A percentile compares a stretch with the other conserved stretches of the same genome.
Evolutionary conservation across 2,329 filamentous ascomycete genomes (phyloP).

Genomic region (Ophiocordyceps australis): DNA sequence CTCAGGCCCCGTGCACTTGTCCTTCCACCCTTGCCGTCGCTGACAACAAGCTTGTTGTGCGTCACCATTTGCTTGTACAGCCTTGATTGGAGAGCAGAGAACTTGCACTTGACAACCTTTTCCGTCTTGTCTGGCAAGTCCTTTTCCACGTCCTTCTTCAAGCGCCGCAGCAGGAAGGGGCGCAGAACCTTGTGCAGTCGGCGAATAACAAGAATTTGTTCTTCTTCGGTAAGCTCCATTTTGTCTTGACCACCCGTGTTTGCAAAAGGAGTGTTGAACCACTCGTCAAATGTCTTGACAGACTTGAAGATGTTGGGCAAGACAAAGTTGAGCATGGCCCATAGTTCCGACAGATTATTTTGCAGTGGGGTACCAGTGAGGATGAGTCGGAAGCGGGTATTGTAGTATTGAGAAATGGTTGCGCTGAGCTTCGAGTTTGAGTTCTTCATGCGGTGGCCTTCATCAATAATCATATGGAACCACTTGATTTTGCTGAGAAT

Average conservation of each 20-base stretch:
- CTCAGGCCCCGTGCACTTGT: constrained; percentile 84
- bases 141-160: constrained; percentile 99
- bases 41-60: constrained; percentile 85
- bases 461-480: constrained; percentile 99
- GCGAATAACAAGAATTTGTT: constrained; percentile 93
- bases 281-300: constrained; percentile 95
- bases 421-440: constrained; percentile 87
- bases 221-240: constrained; percentile 99
- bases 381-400: constrained; percentile 86
- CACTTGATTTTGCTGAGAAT: constrained; percentile 97
- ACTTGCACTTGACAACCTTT: constrained; percentile 98
- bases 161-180: constrained; percentile 89
- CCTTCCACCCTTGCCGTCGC: constrained; percentile 90
- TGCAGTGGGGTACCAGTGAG: constrained; percentile 93
- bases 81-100: constrained; percentile 82
- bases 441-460: constrained; percentile 99
- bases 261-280: constrained; percentile 99
- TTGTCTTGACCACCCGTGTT: constrained; percentile 97
- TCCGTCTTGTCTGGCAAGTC: constrained; percentile 98
- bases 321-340: constrained; percentile 97
- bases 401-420: constrained; percentile 90
- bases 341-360: constrained; percentile 90
- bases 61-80: constrained; percentile 96
- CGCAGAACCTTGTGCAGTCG: constrained; percentile 95
- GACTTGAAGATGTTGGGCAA: constrained; percentile 98